Evolutionary conservation across 176 grass and related monocot genomes (phyloP).

Genomic region (Thalia dealbata): DNA sequence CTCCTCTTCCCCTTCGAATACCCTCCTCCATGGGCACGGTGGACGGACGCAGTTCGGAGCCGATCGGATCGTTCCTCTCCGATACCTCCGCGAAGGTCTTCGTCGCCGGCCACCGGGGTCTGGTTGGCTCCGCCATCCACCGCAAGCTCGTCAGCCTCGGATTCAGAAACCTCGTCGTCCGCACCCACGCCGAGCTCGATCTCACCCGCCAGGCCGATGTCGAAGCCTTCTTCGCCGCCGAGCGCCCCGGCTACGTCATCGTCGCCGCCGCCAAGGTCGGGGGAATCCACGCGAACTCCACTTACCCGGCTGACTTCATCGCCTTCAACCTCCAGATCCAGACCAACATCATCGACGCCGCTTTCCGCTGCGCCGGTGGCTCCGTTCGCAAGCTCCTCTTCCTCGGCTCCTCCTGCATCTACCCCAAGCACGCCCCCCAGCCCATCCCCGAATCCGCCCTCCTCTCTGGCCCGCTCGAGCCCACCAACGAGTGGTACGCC

Average conservation of each 20-base stretch:
- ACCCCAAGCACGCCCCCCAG: conserved; percentile 71
- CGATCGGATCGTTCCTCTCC: conserved; percentile 36
- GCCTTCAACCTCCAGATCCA: conserved; percentile 82
- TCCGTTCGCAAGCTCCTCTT: conserved; percentile 75
- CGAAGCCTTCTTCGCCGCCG: conserved; percentile 59
- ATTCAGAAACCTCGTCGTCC: conserved; percentile 51
- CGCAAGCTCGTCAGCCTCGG: conserved; percentile 37
- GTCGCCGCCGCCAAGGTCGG: conserved; percentile 78
- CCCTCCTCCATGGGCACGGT: neutral
- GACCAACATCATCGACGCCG: conserved; percentile 70
- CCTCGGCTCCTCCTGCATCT: conserved; percentile 85
- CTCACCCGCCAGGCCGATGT: conserved; percentile 55
- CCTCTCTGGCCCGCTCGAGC: conserved; percentile 64
- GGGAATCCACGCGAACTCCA: conserved; percentile 74
- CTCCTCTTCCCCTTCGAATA: neutral
- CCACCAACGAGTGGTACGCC: conserved; percentile 86
- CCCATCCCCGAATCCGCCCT: conserved; percentile 59
- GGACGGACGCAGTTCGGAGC: neutral
- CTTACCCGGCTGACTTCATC: conserved; percentile 69
- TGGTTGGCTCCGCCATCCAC: conserved; percentile 56
- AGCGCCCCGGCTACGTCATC: conserved; percentile 52
- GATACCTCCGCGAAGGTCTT: conserved; percentile 59
- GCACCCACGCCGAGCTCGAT: conserved; percentile 57
- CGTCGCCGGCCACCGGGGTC: conserved; percentile 56
- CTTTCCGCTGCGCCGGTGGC: conserved; percentile 35